Conservation (phyloP, 345 rosid genomes). For the Sapria himalayana region DNA sequence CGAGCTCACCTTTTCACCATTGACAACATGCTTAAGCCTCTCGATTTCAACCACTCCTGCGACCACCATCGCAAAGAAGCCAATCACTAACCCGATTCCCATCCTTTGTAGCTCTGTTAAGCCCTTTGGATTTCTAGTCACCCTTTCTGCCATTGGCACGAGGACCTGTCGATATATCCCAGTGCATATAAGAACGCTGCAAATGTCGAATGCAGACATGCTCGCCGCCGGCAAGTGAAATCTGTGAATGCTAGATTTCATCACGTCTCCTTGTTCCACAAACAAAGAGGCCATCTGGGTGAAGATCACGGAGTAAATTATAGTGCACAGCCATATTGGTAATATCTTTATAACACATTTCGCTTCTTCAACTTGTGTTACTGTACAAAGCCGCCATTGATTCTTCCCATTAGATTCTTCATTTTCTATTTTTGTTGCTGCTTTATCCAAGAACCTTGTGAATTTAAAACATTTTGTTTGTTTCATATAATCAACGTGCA, state of each 20-base stretch:
- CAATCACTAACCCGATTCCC: conserved; percentile 69
- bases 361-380: conserved; percentile 73
- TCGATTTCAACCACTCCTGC: conserved; percentile 55
- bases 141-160: conserved; percentile 31
- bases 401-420: conserved; percentile 16
- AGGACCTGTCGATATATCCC: conserved; percentile 52
- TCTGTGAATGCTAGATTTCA: conserved; percentile 26
- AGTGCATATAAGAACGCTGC: conserved; percentile 49
- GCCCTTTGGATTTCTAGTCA: conserved; percentile 28
- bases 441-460: conserved; percentile 59
- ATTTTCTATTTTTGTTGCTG: conserved; percentile 42
- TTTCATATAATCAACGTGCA: no score
- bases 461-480: no score
- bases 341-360: conserved; percentile 47
- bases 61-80: conserved; percentile 59
- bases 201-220: conserved; percentile 75
- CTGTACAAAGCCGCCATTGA: conserved; percentile 66
- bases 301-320: conserved; percentile 53
- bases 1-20: conserved; percentile 31
- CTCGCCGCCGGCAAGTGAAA: conserved; percentile 81
- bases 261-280: conserved; percentile 55
- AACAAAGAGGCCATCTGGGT: conserved; percentile 60
- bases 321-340: conserved; percentile 56
- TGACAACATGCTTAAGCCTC: conserved; percentile 22
- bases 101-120: conserved; percentile 65